phyloP scores from a whole-genome alignment of 192 early-diverging fungal genomes.

The Cetraspora pellucida region DNA sequence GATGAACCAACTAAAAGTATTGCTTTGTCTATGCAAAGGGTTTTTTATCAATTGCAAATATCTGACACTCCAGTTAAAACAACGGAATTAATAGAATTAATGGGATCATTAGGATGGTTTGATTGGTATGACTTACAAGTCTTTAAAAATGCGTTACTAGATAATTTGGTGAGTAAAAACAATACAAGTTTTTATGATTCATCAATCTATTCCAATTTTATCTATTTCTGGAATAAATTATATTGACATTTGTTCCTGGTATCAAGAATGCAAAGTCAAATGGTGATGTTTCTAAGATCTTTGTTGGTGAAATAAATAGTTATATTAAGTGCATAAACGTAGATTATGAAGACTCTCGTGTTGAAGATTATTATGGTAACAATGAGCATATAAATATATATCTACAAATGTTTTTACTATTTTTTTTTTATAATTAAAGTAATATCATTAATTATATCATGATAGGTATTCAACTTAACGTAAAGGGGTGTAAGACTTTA shows the following conservation, averaged over 20 bases:
- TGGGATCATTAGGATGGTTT: slow-evolving; percentile 94
- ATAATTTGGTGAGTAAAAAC: slow-evolving; percentile 97
- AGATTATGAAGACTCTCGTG: slow-evolving; percentile 89
- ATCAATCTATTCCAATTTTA: too few relatives aligned
- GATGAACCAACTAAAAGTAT: slow-evolving; percentile 87
- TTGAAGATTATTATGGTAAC: slow-evolving; percentile 91
- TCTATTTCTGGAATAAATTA: too few relatives aligned
- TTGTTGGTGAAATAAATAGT: slow-evolving; percentile 97
- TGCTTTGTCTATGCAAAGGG: slow-evolving; percentile 86
- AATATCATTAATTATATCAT: not conserved
- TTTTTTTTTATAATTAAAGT: not conserved
- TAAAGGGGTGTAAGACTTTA: slow-evolving; percentile 78
- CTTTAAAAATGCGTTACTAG: slow-evolving; percentile 94
- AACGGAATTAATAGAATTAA: slow-evolving; percentile 92
- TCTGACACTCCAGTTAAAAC: slow-evolving; percentile 78
- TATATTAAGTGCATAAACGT: slow-evolving; percentile 96
- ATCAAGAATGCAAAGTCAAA: slow-evolving; percentile 88
- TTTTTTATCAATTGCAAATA: slow-evolving; percentile 90
- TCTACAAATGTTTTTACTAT: not conserved
- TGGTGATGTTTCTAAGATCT: slow-evolving; percentile 87
- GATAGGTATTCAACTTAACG: slow-evolving; percentile 93
- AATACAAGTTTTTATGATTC: slow-evolving; percentile 60
- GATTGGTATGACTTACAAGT: slow-evolving; percentile 99
- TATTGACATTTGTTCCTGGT: too few relatives aligned
- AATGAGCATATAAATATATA: not conserved